Base-by-base conservation (phyloP, 495 filamentous ascomycete species). In the Copromyces sp. region DNA sequence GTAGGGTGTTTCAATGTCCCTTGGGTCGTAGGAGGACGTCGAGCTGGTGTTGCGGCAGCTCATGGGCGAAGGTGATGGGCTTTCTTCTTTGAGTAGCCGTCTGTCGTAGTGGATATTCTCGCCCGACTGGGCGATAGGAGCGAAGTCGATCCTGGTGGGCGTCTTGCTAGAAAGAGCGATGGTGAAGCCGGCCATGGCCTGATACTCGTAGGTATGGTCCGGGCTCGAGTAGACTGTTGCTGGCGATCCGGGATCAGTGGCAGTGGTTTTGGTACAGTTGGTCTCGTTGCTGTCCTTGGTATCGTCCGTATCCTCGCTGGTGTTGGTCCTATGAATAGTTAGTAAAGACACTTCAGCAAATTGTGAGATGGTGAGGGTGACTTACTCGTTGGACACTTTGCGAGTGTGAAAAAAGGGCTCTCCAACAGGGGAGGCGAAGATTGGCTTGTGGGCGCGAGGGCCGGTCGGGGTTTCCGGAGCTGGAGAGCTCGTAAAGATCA, bases 71-170 rank as follows among this genome's bases (percentile, higher is more conserved):
- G 45, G 45, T 4, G 20, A 12, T 0, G 45, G 45, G 4, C 20
- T 53, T 12, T 53, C 45, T 0, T 53, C 45, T 0, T 1, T 7
- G 4, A 53, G 20, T 0, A 53, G 3, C 1, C 3, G 6, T 7
- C 45, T 6, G 45, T 53, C 45, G 0, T 53, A 53, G 0, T 6
- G 0, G 11, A 53, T 53, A 1, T 24, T 0, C 1, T 53, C 20
- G 4, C 45, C 45, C 0, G 45, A 1, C 3, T 12, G 20, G 4
- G 11, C 11, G 45, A 53, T 53, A 0, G 45, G 45, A 53, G 24
- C 20, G 4, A 12, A 53, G 0, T 0, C 1, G 45, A 53, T 53
- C 0, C 0, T 0, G 0, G 45, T 53, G 0, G 9, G 1, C 45
- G 6, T 53, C 5, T 53, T 53, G 1, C 20, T 4, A 0, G 45